Evolutionary conservation across 2,329 filamentous ascomycete species (phyloP), one percentile per base, ranked within the genome.

Genomic region (Magnaporthiopsis incrustans): DNA sequence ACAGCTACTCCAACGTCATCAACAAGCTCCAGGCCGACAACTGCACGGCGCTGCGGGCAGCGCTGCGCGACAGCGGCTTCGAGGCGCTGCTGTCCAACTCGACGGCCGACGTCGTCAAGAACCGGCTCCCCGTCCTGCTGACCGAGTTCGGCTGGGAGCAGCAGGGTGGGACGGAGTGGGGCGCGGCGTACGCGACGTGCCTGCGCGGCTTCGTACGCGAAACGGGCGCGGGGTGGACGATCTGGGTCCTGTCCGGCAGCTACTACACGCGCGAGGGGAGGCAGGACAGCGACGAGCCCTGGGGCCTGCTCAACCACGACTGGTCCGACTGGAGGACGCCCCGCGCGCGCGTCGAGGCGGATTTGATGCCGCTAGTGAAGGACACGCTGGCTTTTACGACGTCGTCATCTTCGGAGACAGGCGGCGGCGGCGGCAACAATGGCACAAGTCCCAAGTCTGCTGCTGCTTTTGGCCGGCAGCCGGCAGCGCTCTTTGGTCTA

Each of bases 1-100:
- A 82, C 74, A 81, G 79, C 69, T 82, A 83, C 70, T 73, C 78
- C 61, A 81, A 77, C 69, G 26, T 50, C 44, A 15, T 32, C 22
- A 60, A 57, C 59, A 15, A 38, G 18, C 11, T 14, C 25, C 35
- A 25, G 30, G 76, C 75, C 2, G 72, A 71, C 1, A 71, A 73
- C 64, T 83, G 80, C 69, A 69, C 71, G 7, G 71, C 72, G 59
- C 74, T 82, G 56, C 72, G 77, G 66, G 68, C 70, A 62, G 73
- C 73, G n/a, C 68, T 82, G 7, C 77, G 77, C 68, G 73, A 72
- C 58, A 73, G 76, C 62, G 81, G 79, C 0, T 82, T 58, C 7
- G 32, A 38, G 10, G 57, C 57, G 57, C 25, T 32, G 30, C 27
- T n/a, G 12, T 27, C 12, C 44, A 22, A 38, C 15, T 26, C 33